phyloP scores from a whole-genome alignment of 2,329 filamentous ascomycete species.

The Alternaria panax region DNA sequence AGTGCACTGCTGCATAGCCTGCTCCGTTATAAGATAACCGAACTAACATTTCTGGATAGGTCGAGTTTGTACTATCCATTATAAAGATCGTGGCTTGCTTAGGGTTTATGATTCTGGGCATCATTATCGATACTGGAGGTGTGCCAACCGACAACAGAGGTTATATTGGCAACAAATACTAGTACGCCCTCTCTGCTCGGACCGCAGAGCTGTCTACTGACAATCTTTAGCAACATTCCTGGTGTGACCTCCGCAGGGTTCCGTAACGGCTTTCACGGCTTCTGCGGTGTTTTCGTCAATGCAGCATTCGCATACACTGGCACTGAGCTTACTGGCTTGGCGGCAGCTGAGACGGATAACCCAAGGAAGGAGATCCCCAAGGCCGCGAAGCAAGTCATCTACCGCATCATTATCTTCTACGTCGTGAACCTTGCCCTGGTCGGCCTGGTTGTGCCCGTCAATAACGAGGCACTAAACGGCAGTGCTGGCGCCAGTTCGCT shows the following conservation, averaged over 20 bases:
- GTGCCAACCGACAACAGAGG: slow-evolving; percentile 63
- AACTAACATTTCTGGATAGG: slow-evolving; percentile 5
- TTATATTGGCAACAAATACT: slow-evolving; percentile 67
- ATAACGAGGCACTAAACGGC: slow-evolving; percentile 20
- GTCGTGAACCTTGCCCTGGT: slow-evolving; percentile 52
- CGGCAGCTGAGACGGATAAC: slow-evolving; percentile 63
- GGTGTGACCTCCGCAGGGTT: slow-evolving; percentile 48
- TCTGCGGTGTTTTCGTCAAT: slow-evolving; percentile 69
- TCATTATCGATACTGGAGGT: slow-evolving; percentile 66
- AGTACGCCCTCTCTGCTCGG: slow-evolving; percentile 48
- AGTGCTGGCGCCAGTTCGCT: slow-evolving; percentile 14
- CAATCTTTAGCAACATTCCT: background rate
- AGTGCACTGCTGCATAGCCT: slow-evolving; percentile 1
- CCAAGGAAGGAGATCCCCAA: slow-evolving; percentile 56
- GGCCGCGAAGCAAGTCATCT: slow-evolving; percentile 54
- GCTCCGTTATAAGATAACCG: background rate
- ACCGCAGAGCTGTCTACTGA: background rate
- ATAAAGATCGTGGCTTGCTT: slow-evolving; percentile 66
- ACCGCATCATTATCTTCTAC: slow-evolving; percentile 55
- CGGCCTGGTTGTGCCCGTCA: slow-evolving; percentile 49
- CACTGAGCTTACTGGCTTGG: slow-evolving; percentile 67
- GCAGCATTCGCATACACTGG: slow-evolving; percentile 68
- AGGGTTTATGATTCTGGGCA: slow-evolving; percentile 71
- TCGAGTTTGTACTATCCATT: slow-evolving; percentile 64
- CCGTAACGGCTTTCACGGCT: slow-evolving; percentile 66